Percentiles rank a stretch among this genome's conserved stretches.
Conservation (phyloP, 2,329 filamentous ascomycete genomes). For the Diplodia corticola region DNA sequence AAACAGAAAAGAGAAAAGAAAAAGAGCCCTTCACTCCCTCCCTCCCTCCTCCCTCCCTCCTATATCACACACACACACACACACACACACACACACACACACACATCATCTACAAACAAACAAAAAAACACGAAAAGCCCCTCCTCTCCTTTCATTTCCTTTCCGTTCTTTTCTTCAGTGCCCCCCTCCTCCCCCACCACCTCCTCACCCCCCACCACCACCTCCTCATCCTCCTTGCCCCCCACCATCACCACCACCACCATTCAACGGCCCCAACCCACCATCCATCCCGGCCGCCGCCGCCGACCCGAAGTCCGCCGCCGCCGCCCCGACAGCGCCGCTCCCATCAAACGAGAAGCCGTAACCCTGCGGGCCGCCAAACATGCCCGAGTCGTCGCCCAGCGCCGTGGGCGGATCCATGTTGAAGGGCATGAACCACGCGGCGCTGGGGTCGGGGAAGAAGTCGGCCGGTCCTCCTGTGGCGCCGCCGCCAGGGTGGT, state of each 20-base stretch:
- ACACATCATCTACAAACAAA: too few relatives aligned
- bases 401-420: conserved; percentile 66
- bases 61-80: too few relatives aligned
- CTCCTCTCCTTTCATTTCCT: background rate
- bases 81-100: too few relatives aligned
- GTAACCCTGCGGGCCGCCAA: conserved; percentile 5
- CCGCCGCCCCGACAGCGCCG: background rate
- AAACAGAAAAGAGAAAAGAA: too few relatives aligned
- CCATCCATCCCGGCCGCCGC: conserved; percentile 7
- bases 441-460: conserved; percentile 54
- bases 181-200: background rate
- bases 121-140: background rate
- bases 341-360: conserved; percentile 7
- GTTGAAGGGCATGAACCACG: conserved; percentile 94
- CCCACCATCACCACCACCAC: background rate
- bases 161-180: background rate
- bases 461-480: conserved; percentile 22
- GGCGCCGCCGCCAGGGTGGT: conserved; percentile 26
- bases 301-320: conserved; percentile 1
- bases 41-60: too few relatives aligned
- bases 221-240: background rate
- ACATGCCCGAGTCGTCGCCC: conserved; percentile 39
- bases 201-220: background rate
- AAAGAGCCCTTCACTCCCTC: too few relatives aligned
- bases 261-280: conserved; percentile 11